phyloP scores from a whole-genome alignment of 2,329 filamentous ascomycete species.

The Teratosphaeria viscida region DNA sequence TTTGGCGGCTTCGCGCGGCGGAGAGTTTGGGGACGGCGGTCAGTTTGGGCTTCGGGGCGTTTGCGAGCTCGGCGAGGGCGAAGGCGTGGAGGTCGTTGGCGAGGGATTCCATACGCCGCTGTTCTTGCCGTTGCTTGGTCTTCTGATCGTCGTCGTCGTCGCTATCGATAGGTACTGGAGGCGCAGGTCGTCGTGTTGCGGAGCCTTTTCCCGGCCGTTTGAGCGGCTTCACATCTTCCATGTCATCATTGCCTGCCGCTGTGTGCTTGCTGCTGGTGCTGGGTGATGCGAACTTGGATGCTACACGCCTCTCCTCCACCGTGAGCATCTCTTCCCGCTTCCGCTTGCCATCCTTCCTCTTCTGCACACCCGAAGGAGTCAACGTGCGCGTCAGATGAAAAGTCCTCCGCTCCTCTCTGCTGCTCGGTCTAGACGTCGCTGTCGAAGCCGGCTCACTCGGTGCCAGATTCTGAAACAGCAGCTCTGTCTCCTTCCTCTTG shows the following conservation, averaged over 20 bases:
- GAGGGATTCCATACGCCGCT: conserved; percentile 11
- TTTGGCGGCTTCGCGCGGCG: conserved; percentile 14
- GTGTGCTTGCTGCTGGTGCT: not conserved
- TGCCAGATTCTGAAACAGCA: not conserved
- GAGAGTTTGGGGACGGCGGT: conserved; percentile 19
- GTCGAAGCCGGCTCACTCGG: not conserved
- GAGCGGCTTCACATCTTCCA: not conserved
- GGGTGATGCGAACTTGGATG: conserved; percentile 5
- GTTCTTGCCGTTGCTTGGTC: not conserved
- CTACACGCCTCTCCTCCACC: conserved; percentile 15
- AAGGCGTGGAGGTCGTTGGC: conserved; percentile 19
- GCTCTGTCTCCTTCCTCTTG: conserved; percentile 7
- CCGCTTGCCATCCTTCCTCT: conserved; percentile 1
- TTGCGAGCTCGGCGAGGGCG: conserved; percentile 16
- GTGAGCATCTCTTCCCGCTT: conserved; percentile 17
- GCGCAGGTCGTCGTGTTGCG: not conserved
- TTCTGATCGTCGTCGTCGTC: not conserved
- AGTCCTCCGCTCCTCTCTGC: not conserved
- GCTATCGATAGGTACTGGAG: not conserved
- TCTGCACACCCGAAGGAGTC: not conserved
- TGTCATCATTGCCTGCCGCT: not conserved
- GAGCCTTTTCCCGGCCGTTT: conserved; percentile 4
- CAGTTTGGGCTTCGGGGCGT: conserved; percentile 10
- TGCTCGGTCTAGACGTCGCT: not conserved
- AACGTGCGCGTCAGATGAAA: not conserved